A percentile compares a stretch with the other conserved stretches of the same genome.
phyloP scores from a whole-genome alignment of 495 filamentous ascomycete species.

The Paragyromitra xinjiangensis region DNA sequence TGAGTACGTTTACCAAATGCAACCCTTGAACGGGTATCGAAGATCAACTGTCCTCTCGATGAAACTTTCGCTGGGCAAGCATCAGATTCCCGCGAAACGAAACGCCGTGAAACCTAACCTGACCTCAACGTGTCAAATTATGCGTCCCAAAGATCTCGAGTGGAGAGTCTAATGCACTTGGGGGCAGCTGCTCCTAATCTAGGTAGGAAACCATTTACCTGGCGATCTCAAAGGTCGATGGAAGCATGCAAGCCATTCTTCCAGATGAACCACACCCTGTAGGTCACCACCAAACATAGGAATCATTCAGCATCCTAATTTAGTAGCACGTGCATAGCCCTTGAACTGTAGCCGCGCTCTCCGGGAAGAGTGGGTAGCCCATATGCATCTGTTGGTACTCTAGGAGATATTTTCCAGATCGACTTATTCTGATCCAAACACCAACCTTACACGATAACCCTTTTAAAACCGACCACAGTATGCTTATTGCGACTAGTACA shows the following conservation, averaged over 20 bases:
- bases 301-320: slow-evolving; percentile 14
- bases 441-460: neutral
- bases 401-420: neutral
- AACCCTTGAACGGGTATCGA: slow-evolving; percentile 14
- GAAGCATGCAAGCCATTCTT: slow-evolving; percentile 42
- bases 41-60: slow-evolving; percentile 2
- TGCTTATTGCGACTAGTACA: neutral
- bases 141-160: slow-evolving; percentile 29
- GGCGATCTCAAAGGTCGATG: slow-evolving; percentile 32
- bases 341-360: slow-evolving; percentile 3
- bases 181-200: slow-evolving; percentile 1
- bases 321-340: slow-evolving; percentile 10
- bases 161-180: slow-evolving; percentile 11
- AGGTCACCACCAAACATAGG: slow-evolving; percentile 6
- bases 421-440: neutral
- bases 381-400: neutral
- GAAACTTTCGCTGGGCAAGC: neutral
- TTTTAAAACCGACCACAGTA: neutral
- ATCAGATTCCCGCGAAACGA: slow-evolving; percentile 21
- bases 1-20: neutral
- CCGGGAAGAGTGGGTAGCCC: neutral
- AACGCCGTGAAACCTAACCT: slow-evolving; percentile 7
- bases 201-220: slow-evolving; percentile 23
- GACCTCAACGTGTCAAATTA: slow-evolving; percentile 22
- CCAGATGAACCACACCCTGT: slow-evolving; percentile 23